phyloP scores from a whole-genome alignment of 169 alveolate genomes.

The Eimeria tenella region DNA sequence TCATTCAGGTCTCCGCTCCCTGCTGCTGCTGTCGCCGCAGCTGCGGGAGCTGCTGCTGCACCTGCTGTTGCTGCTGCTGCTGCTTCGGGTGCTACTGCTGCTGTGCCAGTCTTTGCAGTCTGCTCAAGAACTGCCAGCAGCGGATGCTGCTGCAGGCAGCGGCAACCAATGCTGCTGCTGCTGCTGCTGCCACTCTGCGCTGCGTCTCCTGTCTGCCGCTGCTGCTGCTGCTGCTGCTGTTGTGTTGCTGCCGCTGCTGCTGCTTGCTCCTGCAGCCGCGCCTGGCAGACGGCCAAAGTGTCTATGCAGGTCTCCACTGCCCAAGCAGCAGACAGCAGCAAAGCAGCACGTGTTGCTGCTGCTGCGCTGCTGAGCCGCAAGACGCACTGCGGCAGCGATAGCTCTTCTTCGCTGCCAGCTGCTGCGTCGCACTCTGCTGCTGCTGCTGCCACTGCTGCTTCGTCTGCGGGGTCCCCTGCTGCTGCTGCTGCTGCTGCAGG shows the following conservation, averaged over 20 bases:
- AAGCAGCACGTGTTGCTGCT: constrained; percentile 39
- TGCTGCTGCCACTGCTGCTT: constrained; percentile 18
- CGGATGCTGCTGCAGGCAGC: constrained; percentile 60
- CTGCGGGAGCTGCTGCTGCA: background rate
- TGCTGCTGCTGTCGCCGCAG: constrained; percentile 15
- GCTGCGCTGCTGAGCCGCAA: constrained; percentile 62
- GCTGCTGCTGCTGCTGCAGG: constrained; percentile 26
- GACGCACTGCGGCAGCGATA: constrained; percentile 15
- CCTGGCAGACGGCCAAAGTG: constrained; percentile 35
- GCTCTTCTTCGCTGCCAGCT: constrained; percentile 6
- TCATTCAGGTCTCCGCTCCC: background rate
- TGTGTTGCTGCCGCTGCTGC: constrained; percentile 58
- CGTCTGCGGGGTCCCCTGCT: constrained; percentile 8
- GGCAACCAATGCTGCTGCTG: constrained; percentile 30
- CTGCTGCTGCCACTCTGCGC: background rate
- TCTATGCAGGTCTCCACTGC: constrained; percentile 23
- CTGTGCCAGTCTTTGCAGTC: constrained; percentile 18
- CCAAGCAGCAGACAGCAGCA: constrained; percentile 64
- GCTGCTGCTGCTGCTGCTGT: background rate
- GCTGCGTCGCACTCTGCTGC: background rate
- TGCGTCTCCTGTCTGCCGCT: background rate
- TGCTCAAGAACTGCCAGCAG: constrained; percentile 23
- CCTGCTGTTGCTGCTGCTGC: constrained; percentile 17
- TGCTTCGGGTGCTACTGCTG: background rate
- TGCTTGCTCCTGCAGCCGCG: constrained; percentile 55